A percentile compares a stretch with the other conserved stretches of the same genome.
Conservation (phyloP, 2,329 filamentous ascomycete genomes). For the Exophiala calicioides region DNA sequence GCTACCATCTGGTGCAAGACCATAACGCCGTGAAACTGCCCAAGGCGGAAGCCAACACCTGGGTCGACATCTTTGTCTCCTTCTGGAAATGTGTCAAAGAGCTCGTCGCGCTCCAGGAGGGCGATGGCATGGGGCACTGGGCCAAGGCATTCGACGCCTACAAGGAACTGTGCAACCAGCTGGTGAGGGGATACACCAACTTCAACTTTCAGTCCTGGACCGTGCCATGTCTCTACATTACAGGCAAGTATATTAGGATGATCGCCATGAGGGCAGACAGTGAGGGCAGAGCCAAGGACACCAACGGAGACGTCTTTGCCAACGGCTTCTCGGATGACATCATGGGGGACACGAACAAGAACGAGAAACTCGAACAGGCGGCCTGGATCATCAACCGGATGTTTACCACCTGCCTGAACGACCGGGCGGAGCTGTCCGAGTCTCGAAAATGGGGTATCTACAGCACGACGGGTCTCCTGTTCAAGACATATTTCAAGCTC, state of each 20-base stretch:
- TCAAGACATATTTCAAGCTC: conserved; percentile 97
- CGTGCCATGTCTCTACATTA: conserved; percentile 83
- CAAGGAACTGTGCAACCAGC: conserved; percentile 76
- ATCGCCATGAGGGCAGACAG: conserved; percentile 92
- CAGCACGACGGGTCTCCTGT: conserved; percentile 88
- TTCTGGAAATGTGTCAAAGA: conserved; percentile 84
- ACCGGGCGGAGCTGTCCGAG: conserved; percentile 66
- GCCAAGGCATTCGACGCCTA: conserved; percentile 82
- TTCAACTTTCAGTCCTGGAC: conserved; percentile 84
- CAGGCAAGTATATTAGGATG: conserved; percentile 79
- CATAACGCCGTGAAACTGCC: conserved; percentile 57
- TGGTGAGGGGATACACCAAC: conserved; percentile 80
- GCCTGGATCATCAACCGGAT: conserved; percentile 88
- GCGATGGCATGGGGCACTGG: conserved; percentile 62
- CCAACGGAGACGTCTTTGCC: conserved; percentile 47
- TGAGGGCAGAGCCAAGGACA: conserved; percentile 55
- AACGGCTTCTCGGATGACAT: conserved; percentile 75
- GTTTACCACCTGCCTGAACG: conserved; percentile 85
- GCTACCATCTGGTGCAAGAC: conserved; percentile 67
- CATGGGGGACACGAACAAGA: conserved; percentile 71
- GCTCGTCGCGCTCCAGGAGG: conserved; percentile 66
- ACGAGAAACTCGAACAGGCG: conserved; percentile 86
- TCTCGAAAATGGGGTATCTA: conserved; percentile 99
- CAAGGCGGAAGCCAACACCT: conserved; percentile 73
- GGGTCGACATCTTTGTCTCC: conserved; percentile 78